phyloP scores from a whole-genome alignment of 108 stramenopile genomes.

The Pseudonitzschia multistriata region DNA sequence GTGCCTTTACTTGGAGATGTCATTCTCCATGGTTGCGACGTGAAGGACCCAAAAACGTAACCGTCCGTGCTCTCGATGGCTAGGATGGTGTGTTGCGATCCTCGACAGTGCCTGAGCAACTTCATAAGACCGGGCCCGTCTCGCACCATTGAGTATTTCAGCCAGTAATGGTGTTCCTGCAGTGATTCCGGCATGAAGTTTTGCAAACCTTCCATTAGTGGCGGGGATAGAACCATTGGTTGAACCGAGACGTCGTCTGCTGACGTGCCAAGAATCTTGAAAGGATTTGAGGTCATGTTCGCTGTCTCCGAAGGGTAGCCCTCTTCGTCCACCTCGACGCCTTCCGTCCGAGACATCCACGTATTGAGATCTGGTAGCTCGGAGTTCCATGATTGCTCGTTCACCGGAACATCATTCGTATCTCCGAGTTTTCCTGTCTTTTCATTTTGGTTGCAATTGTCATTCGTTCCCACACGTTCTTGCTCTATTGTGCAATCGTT shows the following conservation, averaged over 20 bases:
- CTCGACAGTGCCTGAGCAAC: slow-evolving; percentile 55
- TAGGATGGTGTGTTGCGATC: slow-evolving; percentile 54
- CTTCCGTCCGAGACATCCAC: slow-evolving; percentile 22
- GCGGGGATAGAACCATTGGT: slow-evolving; percentile 71
- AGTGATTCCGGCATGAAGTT: slow-evolving; percentile 62
- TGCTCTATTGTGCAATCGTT: neutral
- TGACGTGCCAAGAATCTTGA: slow-evolving; percentile 66
- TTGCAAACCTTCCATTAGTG: slow-evolving; percentile 62
- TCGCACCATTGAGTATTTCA: slow-evolving; percentile 64
- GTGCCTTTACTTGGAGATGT: slow-evolving; percentile 2
- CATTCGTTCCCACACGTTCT: neutral
- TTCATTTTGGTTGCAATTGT: neutral
- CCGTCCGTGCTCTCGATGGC: slow-evolving; percentile 80
- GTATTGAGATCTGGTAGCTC: slow-evolving; percentile 12
- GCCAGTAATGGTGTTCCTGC: slow-evolving; percentile 58
- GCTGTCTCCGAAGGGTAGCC: slow-evolving; percentile 40
- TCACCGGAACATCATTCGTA: neutral
- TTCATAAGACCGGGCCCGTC: slow-evolving; percentile 63
- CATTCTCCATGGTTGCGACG: slow-evolving; percentile 58
- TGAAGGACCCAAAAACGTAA: slow-evolving; percentile 75
- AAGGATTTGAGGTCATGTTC: slow-evolving; percentile 26
- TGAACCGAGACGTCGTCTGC: slow-evolving; percentile 50
- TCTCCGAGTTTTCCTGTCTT: neutral
- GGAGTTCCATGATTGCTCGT: neutral
- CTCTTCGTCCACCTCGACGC: slow-evolving; percentile 47